A percentile compares a stretch with the other conserved stretches of the same genome.
Conservation (phyloP, 768 basidiomycete genomes). For the Leccinum boreale region DNA sequence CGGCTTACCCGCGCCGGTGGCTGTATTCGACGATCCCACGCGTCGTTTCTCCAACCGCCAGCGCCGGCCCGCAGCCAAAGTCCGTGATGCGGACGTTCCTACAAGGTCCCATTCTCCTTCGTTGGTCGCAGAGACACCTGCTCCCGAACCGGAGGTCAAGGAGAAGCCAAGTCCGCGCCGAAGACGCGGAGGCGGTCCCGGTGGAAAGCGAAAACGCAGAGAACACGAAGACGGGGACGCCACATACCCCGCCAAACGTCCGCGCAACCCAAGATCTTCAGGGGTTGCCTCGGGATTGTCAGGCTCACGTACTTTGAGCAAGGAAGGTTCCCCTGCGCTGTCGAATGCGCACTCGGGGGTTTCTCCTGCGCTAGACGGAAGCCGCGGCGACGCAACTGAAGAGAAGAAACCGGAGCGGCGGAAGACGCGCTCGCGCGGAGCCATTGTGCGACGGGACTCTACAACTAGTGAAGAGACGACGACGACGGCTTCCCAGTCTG, state of each 20-base stretch:
- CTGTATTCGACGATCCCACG: constrained; percentile 41
- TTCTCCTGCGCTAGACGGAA: constrained; percentile 19
- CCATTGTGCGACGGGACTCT: constrained; percentile 44
- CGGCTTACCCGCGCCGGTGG: constrained; percentile 51
- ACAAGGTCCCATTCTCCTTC: constrained; percentile 7
- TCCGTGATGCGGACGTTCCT: constrained; percentile 45
- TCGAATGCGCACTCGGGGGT: constrained; percentile 26
- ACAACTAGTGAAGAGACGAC: constrained; percentile 48
- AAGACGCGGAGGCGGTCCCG: constrained; percentile 37
- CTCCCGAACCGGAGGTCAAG: constrained; percentile 31
- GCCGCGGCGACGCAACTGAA: constrained; percentile 12
- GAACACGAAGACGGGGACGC: constrained; percentile 61
- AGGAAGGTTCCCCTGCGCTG: constrained; percentile 42
- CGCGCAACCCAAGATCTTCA: constrained; percentile 48
- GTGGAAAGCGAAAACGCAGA: constrained; percentile 53
- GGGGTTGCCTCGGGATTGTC: constrained; percentile 15
- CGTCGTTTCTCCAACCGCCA: constrained; percentile 44
- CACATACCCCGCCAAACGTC: constrained; percentile 69
- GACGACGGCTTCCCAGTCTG: constrained; percentile 34
- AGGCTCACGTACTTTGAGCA: constrained; percentile 22
- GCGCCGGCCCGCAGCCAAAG: constrained; percentile 47
- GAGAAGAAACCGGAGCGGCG: constrained; percentile 39
- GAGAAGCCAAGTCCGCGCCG: constrained; percentile 52
- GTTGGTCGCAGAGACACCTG: constrained; percentile 2
- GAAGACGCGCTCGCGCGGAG: constrained; percentile 45